These are phyloP conservation scores for Takashimella tepidaria DNA, from an alignment of 1,284 basidiomycete genomes.

Conservation along the genomic window DNA sequence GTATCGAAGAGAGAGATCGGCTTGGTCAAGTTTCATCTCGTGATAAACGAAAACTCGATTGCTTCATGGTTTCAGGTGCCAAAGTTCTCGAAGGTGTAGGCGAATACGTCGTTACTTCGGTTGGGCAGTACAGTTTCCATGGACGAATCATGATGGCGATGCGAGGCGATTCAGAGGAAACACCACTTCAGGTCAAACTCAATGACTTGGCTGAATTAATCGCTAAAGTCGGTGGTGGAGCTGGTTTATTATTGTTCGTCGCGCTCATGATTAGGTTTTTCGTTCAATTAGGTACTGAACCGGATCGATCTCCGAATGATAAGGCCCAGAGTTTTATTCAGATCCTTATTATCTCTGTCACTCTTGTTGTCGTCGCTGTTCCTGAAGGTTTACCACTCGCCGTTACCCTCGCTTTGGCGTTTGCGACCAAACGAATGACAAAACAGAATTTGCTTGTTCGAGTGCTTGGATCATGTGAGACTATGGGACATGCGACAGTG, in stretches of 20 bases:
- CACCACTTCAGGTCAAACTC: slow-evolving; percentile 90
- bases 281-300: slow-evolving; percentile 67
- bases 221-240: slow-evolving; percentile 77
- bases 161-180: slow-evolving; percentile 50
- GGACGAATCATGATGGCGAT: slow-evolving; percentile 84
- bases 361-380: slow-evolving; percentile 91
- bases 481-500: slow-evolving; percentile 96
- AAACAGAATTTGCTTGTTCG: slow-evolving; percentile 90
- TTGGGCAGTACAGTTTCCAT: slow-evolving; percentile 89
- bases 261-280: slow-evolving; percentile 93
- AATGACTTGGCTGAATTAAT: slow-evolving; percentile 90
- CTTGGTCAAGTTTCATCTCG: slow-evolving; percentile 9
- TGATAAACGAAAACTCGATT: slow-evolving; percentile 65
- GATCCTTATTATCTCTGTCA: slow-evolving; percentile 58
- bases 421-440: slow-evolving; percentile 96
- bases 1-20: slow-evolving; percentile 52
- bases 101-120: slow-evolving; percentile 83
- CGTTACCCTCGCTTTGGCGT: slow-evolving; percentile 91
- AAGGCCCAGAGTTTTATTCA: slow-evolving; percentile 69
- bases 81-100: slow-evolving; percentile 96
- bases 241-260: slow-evolving; percentile 75
- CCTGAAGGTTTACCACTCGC: slow-evolving; percentile 96
- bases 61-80: slow-evolving; percentile 88
- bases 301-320: slow-evolving; percentile 62
- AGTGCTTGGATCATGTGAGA: slow-evolving; percentile 92